phyloP scores from a whole-genome alignment of 2,329 filamentous ascomycete genomes.

The Penicillium sp. region DNA sequence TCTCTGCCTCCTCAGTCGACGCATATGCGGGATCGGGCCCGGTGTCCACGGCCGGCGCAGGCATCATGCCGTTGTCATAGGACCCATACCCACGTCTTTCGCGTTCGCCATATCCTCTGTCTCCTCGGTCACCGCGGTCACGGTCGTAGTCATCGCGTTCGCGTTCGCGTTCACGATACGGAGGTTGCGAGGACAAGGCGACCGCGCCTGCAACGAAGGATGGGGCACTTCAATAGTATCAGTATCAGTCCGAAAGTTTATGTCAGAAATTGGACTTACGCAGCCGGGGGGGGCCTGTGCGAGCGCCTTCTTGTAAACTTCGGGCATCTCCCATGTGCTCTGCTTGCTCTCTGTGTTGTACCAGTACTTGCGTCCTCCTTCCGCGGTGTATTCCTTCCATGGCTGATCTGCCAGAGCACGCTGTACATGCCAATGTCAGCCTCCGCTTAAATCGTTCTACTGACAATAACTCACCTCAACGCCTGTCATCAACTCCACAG shows the following conservation, averaged over 20 bases:
- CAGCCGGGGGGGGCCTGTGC: conserved; percentile 52
- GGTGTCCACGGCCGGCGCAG: conserved; percentile 38
- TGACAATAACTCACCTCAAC: conserved; percentile 62
- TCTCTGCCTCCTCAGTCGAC: conserved; percentile 82
- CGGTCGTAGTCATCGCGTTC: conserved; percentile 40
- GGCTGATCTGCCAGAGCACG: conserved; percentile 76
- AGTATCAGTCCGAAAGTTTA: conserved; percentile 16
- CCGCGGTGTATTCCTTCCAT: conserved; percentile 89
- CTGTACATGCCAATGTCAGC: conserved; percentile 45
- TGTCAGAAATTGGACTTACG: conserved; percentile 39
- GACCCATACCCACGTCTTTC: conserved; percentile 46
- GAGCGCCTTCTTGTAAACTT: conserved; percentile 72
- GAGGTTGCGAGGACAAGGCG: conserved; percentile 40
- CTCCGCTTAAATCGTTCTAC: conserved; percentile 8
- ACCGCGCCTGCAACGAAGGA: conserved; percentile 61
- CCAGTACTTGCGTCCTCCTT: conserved; percentile 90
- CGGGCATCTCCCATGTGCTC: conserved; percentile 94
- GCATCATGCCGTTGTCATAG: conserved; percentile 43
- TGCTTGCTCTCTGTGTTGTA: conserved; percentile 88
- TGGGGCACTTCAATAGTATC: conserved; percentile 45
- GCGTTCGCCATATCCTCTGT: conserved; percentile 36
- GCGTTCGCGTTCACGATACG: conserved; percentile 47
- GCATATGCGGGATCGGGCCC: conserved; percentile 72
- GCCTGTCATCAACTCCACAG: conserved; percentile 79
- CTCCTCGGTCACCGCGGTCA: conserved; percentile 8